Conservation (phyloP, 2,329 filamentous ascomycete species). For the Thielaviopsis ethacetica region DNA sequence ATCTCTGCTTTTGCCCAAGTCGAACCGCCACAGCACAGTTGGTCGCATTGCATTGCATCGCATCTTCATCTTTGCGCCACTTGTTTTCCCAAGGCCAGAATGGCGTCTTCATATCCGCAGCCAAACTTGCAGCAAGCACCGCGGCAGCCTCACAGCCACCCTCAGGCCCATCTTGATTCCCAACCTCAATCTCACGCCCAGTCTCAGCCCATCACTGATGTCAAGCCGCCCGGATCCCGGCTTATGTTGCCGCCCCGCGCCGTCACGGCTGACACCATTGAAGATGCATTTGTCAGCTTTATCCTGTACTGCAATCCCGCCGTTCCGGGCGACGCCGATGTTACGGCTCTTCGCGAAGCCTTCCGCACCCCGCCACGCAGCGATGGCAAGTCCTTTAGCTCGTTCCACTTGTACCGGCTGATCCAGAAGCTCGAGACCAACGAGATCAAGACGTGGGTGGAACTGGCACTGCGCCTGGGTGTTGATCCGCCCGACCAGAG, state of each 20-base stretch:
- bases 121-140: not conserved
- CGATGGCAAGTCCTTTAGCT: slow-evolving; percentile 72
- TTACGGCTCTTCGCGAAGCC: slow-evolving; percentile 51
- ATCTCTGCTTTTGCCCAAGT: no score
- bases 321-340: slow-evolving; percentile 50
- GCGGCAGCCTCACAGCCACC: not conserved
- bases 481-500: slow-evolving; percentile 69
- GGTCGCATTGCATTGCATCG: no score
- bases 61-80: no score
- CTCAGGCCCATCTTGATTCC: not conserved
- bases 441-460: slow-evolving; percentile 85
- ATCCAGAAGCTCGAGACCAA: slow-evolving; percentile 63
- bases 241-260: slow-evolving; percentile 17
- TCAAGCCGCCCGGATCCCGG: not conserved
- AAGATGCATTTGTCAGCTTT: slow-evolving; percentile 69
- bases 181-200: not conserved
- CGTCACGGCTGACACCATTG: slow-evolving; percentile 55
- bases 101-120: not conserved
- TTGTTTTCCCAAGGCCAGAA: not conserved
- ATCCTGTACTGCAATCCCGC: slow-evolving; percentile 84
- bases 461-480: slow-evolving; percentile 71
- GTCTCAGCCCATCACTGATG: not conserved
- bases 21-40: no score
- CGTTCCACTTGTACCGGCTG: slow-evolving; percentile 59
- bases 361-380: slow-evolving; percentile 73